Conservation (phyloP, 495 filamentous ascomycete species). For the Apodospora peruviana region DNA sequence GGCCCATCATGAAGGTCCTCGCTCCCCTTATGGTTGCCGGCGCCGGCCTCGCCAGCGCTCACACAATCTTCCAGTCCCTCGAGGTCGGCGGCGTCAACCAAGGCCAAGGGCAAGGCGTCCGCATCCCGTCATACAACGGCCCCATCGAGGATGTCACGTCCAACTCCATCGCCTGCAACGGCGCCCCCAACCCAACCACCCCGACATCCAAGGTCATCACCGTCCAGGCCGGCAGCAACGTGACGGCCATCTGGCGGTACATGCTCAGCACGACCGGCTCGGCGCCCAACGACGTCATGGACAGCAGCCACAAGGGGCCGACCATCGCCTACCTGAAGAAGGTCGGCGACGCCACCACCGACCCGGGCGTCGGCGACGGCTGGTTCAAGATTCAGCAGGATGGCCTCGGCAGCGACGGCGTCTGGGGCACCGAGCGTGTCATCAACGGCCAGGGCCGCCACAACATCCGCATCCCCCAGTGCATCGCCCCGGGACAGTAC, state of each 20-base stretch:
- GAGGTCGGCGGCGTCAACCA: constrained; percentile 25
- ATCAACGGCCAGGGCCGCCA: constrained; percentile 44
- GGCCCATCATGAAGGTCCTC: constrained; percentile 22
- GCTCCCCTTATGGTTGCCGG: constrained; percentile 17
- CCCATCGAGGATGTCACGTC: constrained; percentile 50
- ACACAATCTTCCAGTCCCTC: constrained; percentile 28
- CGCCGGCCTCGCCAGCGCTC: constrained; percentile 18
- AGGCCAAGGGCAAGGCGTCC: constrained; percentile 21
- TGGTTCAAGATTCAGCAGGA: constrained; percentile 50
- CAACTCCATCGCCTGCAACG: constrained; percentile 49
- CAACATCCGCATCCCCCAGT: constrained; percentile 37
- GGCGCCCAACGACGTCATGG: constrained; percentile 41
- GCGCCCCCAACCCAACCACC: constrained; percentile 47
- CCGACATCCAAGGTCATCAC: constrained; percentile 30
- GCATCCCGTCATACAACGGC: constrained; percentile 29
- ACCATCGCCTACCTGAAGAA: constrained; percentile 48
- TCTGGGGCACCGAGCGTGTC: constrained; percentile 40
- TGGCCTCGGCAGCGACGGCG: constrained; percentile 31
- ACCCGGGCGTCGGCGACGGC: constrained; percentile 36
- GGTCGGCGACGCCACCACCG: constrained; percentile 36
- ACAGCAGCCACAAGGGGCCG: constrained; percentile 39
- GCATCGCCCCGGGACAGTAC: constrained; percentile 42
- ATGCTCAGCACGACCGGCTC: constrained; percentile 33
- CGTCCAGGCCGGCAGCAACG: constrained; percentile 22
- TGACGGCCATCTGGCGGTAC: constrained; percentile 42